Percentiles rank a stretch among this genome's conserved stretches.
phyloP scores from a whole-genome alignment of 495 filamentous ascomycete genomes.

The Chaetomium fimeti region DNA sequence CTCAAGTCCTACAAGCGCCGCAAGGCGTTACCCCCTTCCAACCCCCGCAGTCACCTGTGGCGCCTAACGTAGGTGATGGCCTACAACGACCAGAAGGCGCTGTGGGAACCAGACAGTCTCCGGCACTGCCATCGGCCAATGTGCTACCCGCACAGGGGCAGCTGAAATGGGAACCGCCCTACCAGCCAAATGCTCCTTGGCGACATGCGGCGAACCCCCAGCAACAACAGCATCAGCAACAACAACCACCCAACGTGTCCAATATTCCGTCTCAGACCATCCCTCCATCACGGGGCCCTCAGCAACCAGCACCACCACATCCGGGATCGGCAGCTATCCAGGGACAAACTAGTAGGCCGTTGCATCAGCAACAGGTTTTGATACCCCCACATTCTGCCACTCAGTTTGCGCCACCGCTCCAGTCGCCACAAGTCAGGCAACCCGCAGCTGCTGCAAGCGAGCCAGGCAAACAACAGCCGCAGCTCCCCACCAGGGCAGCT shows the following conservation, averaged over 20 bases:
- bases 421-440: slow-evolving; percentile 26
- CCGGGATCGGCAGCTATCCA: slow-evolving; percentile 31
- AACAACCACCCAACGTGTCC: slow-evolving; percentile 11
- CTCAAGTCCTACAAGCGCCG: slow-evolving; percentile 45
- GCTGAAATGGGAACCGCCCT: slow-evolving; percentile 53
- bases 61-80: slow-evolving; percentile 33
- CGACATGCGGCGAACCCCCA: slow-evolving; percentile 32
- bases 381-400: slow-evolving; percentile 41
- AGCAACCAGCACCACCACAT: slow-evolving; percentile 21
- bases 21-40: slow-evolving; percentile 36
- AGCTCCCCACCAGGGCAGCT: slow-evolving; percentile 10
- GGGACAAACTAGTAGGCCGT: slow-evolving; percentile 26
- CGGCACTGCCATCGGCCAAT: slow-evolving; percentile 8
- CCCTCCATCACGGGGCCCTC: slow-evolving; percentile 25
- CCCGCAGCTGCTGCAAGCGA: slow-evolving; percentile 8
- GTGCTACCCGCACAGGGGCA: slow-evolving; percentile 27
- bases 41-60: slow-evolving; percentile 27
- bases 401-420: slow-evolving; percentile 40
- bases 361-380: slow-evolving; percentile 36
- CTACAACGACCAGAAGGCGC: slow-evolving; percentile 34
- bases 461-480: slow-evolving; percentile 15
- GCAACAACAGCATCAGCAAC: slow-evolving; percentile 5
- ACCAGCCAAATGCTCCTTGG: slow-evolving; percentile 39
- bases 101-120: slow-evolving; percentile 21
- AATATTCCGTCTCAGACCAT: slow-evolving; percentile 10